These are phyloP conservation scores for Cercophora newfieldiana DNA, from an alignment of 495 filamentous ascomycete species.

Conservation along the genomic window DNA sequence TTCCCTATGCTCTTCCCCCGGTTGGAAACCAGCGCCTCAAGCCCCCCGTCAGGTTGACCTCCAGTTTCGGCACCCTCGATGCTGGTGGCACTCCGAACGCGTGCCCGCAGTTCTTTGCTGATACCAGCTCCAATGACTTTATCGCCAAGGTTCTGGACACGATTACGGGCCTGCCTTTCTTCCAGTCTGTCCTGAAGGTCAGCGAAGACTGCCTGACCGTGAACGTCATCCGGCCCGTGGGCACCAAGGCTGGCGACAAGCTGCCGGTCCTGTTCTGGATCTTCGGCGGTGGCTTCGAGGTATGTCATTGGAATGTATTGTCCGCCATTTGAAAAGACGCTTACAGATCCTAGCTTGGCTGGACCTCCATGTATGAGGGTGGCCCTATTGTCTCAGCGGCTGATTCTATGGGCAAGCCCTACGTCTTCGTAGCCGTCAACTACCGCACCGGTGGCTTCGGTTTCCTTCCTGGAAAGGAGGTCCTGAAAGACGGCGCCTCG, in stretches of 20 bases:
- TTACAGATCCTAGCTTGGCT: slow-evolving; percentile 41
- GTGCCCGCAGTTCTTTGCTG: slow-evolving; percentile 57
- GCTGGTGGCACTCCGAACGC: slow-evolving; percentile 50
- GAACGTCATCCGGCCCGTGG: slow-evolving; percentile 62
- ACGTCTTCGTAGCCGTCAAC: slow-evolving; percentile 63
- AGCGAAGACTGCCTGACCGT: slow-evolving; percentile 71
- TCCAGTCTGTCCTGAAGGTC: slow-evolving; percentile 49
- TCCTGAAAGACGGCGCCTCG: slow-evolving; percentile 62
- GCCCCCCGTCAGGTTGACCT: slow-evolving; percentile 42
- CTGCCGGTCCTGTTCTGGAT: slow-evolving; percentile 76
- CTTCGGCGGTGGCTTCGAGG: slow-evolving; percentile 69
- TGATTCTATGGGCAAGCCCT: slow-evolving; percentile 57
- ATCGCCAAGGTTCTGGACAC: slow-evolving; percentile 51
- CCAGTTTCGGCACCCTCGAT: slow-evolving; percentile 50
- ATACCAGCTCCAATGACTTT: slow-evolving; percentile 44
- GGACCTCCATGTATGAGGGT: slow-evolving; percentile 59
- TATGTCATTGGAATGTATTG: slow-evolving; percentile 20
- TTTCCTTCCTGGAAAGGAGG: slow-evolving; percentile 62
- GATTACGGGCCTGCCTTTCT: slow-evolving; percentile 57
- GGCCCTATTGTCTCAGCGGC: slow-evolving; percentile 53
- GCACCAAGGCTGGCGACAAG: slow-evolving; percentile 52
- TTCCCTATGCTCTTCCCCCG: slow-evolving; percentile 50
- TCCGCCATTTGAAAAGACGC: background rate
- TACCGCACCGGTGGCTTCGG: slow-evolving; percentile 63
- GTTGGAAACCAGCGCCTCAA: slow-evolving; percentile 44